phyloP scores from a whole-genome alignment of 129 eudicot genomes.

The Arctium lappa region DNA sequence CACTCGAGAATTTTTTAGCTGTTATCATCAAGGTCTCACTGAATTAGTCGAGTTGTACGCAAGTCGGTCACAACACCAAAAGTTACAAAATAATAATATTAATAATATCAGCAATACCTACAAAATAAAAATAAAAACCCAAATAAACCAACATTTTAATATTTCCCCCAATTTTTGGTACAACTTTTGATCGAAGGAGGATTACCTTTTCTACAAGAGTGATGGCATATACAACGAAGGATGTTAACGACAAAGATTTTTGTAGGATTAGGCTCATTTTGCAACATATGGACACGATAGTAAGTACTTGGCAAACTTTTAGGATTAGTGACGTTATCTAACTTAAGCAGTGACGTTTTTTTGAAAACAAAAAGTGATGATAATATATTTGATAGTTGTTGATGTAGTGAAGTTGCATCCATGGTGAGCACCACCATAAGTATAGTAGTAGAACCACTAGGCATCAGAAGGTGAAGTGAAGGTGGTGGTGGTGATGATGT shows the following conservation, averaged over 20 bases:
- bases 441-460: background rate
- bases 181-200: background rate
- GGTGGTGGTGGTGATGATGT: background rate
- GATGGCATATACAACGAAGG: background rate
- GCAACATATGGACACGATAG: background rate
- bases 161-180: background rate
- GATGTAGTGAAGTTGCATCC: background rate
- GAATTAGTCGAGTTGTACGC: background rate
- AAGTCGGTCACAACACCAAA: background rate
- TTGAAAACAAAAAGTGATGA: background rate
- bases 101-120: background rate
- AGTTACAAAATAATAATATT: background rate
- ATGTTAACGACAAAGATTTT: background rate
- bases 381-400: background rate
- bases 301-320: background rate
- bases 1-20: too few relatives aligned
- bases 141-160: background rate
- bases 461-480: slow-evolving; percentile 29
- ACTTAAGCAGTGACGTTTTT: background rate
- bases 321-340: background rate
- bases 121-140: background rate
- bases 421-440: background rate
- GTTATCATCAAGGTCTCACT: background rate
- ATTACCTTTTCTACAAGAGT: background rate
- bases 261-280: background rate